Percentiles rank a stretch among this genome's conserved stretches.
Evolutionary conservation across 2,329 filamentous ascomycete genomes (phyloP).

Genomic region (Colletotrichum magnum): DNA sequence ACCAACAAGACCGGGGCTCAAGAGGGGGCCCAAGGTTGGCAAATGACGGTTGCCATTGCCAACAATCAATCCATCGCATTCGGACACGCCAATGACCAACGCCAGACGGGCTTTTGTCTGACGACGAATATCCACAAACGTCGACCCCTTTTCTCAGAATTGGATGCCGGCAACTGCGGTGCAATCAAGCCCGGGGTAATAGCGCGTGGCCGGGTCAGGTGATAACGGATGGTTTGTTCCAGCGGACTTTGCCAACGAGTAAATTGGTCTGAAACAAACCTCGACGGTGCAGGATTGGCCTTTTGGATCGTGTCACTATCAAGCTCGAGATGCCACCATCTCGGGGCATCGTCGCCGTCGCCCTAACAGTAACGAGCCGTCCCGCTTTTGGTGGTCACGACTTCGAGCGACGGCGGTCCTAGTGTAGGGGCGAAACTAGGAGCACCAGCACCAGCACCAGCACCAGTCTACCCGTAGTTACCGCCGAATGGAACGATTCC

Average conservation of each 20-base stretch:
- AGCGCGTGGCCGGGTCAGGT: neutral
- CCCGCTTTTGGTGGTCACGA: conserved; percentile 19
- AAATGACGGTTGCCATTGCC: conserved; percentile 6
- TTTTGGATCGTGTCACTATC: neutral
- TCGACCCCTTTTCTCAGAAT: conserved; percentile 2
- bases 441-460: neutral
- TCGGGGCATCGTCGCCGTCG: conserved; percentile 2
- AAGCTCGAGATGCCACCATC: neutral
- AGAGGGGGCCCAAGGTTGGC: neutral
- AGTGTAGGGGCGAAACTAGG: neutral
- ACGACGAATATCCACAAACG: conserved; percentile 1
- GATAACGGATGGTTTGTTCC: neutral
- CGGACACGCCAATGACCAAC: conserved; percentile 4
- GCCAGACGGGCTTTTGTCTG: neutral
- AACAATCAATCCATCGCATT: neutral
- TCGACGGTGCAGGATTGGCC: neutral
- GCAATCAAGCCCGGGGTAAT: neutral
- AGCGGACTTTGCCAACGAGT: no score
- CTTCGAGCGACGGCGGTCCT: neutral
- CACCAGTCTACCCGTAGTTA: neutral
- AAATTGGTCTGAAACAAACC: neutral
- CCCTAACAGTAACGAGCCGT: conserved; percentile 25
- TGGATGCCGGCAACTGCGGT: neutral
- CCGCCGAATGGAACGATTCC: conserved; percentile 18
- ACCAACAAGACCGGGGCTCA: conserved; percentile 6